Evolutionary conservation across 176 grass and related monocot species (phyloP).

Genomic region (Elaeis guineensis): DNA sequence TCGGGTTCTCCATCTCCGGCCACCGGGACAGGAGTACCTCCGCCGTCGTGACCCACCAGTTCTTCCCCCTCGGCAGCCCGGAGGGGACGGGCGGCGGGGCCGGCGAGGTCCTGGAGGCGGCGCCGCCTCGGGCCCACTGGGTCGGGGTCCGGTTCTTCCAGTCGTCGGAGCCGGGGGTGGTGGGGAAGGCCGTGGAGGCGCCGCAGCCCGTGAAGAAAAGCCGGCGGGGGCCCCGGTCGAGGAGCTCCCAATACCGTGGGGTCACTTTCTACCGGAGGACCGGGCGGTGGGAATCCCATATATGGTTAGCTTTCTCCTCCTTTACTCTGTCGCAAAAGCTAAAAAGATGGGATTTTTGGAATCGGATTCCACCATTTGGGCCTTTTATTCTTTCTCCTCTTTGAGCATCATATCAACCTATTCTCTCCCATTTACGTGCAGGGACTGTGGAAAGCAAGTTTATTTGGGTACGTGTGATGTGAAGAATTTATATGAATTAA

Average conservation of each 20-base stretch:
- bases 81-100: not conserved
- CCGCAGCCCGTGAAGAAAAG: slow-evolving; percentile 33
- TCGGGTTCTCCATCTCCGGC: no score
- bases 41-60: no score
- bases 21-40: no score
- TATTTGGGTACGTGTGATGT: slow-evolving; percentile 47
- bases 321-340: not conserved
- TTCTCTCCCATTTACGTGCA: slow-evolving; percentile 18
- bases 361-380: not conserved
- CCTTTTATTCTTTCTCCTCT: not conserved
- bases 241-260: slow-evolving; percentile 77
- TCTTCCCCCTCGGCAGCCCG: slow-evolving; percentile 31
- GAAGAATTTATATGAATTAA: no score
- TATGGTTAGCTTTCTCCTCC: slow-evolving; percentile 30
- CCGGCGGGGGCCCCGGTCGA: slow-evolving; percentile 52
- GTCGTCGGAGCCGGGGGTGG: slow-evolving; percentile 1
- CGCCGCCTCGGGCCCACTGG: slow-evolving; percentile 1
- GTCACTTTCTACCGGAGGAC: slow-evolving; percentile 83
- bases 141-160: slow-evolving; percentile 2
- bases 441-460: slow-evolving; percentile 76
- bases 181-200: slow-evolving; percentile 5
- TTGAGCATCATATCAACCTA: not conserved
- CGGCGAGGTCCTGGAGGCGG: not conserved
- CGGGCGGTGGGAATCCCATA: slow-evolving; percentile 65
- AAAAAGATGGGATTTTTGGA: not conserved